Base-by-base conservation (phyloP, 2,329 filamentous ascomycete genomes). In the Diaporthe sp. region DNA sequence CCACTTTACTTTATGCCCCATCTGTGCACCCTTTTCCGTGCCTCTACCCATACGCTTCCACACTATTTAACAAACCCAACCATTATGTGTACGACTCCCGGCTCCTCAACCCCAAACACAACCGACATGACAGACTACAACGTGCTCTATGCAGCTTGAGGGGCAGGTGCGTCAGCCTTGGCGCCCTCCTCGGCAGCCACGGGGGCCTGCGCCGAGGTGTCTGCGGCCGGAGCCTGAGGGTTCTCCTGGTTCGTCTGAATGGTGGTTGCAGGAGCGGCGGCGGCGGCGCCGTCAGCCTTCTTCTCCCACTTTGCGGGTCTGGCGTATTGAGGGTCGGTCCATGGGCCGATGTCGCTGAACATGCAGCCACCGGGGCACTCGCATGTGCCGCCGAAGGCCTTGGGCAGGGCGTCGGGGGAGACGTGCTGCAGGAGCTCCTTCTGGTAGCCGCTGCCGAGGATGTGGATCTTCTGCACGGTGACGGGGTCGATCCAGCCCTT, bases 401-500 rank as follows among this genome's bases (percentile, higher is more conserved):
- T 93, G 77, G 97, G 97, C 77, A 99, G 89, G 87, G 98, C 98
- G 90, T 98, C 96, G 72, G 92, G 89, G 2, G 95, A 94, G 4
- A 99, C 91, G 87, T 99, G 97, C 75, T 87, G 89, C 77, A 98
- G 88, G 74, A 99, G 88, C 85, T 98, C 94, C 82, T 90, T 92
- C 88, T 97, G 90, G 88, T 98, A 98, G 76, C 91, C 88, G 79
- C 88, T 87, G 79, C 96, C 95, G 53, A 98, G 90, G 75, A 99
- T 93, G 86, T 98, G 92, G 83, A 99, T 99, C 92, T 99, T 99
- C 83, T 93, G 90, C 77, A 98, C 96, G 65, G 97, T 99, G 82
- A 99, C 95, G 71, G 97, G 97, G 87, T 99, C 97, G 81, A 99
- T 90, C 92, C 97, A 98, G 79, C 92, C 92, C 90, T 97, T 98